Percentiles rank a stretch among this genome's conserved stretches.
phyloP scores from a whole-genome alignment of 345 rosid species.

The Aegle marmelos region DNA sequence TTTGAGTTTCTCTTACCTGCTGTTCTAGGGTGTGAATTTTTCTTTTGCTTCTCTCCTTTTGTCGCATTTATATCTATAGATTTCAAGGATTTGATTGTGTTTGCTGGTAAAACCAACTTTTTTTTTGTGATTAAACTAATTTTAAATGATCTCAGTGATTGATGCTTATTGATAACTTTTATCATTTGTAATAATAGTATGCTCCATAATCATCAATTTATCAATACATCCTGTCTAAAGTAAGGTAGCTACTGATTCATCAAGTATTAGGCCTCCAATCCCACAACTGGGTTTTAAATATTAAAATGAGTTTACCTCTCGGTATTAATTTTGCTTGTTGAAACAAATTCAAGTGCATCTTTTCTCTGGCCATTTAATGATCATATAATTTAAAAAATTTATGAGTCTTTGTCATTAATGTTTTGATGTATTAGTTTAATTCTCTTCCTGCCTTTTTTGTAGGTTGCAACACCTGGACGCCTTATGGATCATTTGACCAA shows the following conservation, averaged over 20 bases:
- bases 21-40: background rate
- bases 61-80: background rate
- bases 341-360: background rate
- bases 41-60: background rate
- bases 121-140: background rate
- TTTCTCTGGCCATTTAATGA: background rate
- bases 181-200: background rate
- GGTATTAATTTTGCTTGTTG: background rate
- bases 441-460: background rate
- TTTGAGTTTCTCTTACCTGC: background rate
- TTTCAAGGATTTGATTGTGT: background rate
- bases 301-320: background rate
- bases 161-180: background rate
- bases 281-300: background rate
- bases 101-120: background rate
- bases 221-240: background rate
- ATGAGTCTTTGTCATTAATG: constrained; percentile 1
- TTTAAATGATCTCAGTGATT: background rate
- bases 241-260: background rate
- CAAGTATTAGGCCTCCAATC: background rate
- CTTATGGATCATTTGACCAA: constrained; percentile 81
- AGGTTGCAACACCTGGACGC: constrained; percentile 98
- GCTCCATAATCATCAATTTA: background rate
- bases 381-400: background rate
- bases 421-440: background rate